Evolutionary conservation across 225 moss, liverwort and hornwort species (phyloP).

Genomic region (Pleurozium schreberi): DNA sequence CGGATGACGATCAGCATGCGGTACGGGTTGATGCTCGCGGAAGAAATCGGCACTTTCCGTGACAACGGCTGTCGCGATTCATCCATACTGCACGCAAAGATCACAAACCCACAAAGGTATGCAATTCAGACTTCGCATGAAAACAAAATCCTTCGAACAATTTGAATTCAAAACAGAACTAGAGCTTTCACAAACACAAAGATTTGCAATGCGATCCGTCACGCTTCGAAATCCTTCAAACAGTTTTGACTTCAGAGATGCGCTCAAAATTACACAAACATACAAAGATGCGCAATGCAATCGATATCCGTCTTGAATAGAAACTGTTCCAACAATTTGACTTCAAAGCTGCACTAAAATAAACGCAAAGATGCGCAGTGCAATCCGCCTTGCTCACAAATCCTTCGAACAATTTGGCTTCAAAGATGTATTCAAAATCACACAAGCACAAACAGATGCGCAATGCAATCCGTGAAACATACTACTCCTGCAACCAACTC

Average conservation of each 20-base stretch:
- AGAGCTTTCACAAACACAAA: neutral
- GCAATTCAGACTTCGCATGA: neutral
- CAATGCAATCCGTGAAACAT: neutral
- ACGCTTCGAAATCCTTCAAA: neutral
- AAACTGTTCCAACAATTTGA: neutral
- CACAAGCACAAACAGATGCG: neutral
- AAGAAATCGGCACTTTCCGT: constrained; percentile 69
- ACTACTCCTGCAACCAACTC: neutral
- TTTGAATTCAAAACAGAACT: neutral
- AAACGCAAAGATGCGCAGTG: neutral
- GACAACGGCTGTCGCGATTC: constrained; percentile 79
- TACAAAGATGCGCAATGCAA: neutral
- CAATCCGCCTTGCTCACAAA: neutral
- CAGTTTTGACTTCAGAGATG: neutral
- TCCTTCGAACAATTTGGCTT: neutral
- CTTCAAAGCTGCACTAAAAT: neutral
- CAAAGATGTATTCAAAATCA: neutral
- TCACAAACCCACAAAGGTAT: neutral
- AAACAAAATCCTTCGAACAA: neutral
- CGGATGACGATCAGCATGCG: constrained; percentile 75
- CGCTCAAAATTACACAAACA: neutral
- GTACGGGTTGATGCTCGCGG: constrained; percentile 84
- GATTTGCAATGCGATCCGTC: neutral
- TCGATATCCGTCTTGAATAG: neutral
- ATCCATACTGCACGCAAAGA: constrained; percentile 48